These are phyloP conservation scores for Carex kokanica DNA, from an alignment of 176 grass and related monocot genomes.

Conservation along the genomic window DNA sequence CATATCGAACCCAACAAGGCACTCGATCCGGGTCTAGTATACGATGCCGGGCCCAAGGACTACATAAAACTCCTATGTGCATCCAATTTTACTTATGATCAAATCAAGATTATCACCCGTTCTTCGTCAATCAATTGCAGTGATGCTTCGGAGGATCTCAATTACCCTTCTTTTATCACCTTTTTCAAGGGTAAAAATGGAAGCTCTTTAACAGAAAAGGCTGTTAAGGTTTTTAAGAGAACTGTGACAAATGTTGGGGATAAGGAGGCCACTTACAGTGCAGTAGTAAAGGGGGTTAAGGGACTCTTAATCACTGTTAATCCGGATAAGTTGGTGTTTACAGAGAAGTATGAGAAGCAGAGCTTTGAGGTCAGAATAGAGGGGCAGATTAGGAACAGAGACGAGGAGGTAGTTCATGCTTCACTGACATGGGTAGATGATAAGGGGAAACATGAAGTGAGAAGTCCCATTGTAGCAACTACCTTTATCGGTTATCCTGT, in stretches of 20 bases:
- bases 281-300: conserved; percentile 34
- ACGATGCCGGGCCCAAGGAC: conserved; percentile 47
- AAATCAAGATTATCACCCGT: conserved; percentile 54
- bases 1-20: conserved; percentile 63
- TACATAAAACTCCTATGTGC: conserved; percentile 61
- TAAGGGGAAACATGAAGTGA: conserved; percentile 59
- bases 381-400: conserved; percentile 36
- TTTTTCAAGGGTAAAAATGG: conserved; percentile 31
- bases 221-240: conserved; percentile 41
- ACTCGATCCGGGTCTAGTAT: conserved; percentile 67
- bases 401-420: conserved; percentile 41
- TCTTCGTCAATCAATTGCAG: conserved; percentile 35
- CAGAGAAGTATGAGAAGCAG: conserved; percentile 51
- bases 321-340: conserved; percentile 33
- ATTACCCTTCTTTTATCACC: conserved; percentile 79
- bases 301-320: conserved; percentile 43
- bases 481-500: conserved; percentile 21
- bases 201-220: background rate
- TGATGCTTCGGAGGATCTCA: conserved; percentile 57
- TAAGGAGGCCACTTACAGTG: conserved; percentile 46
- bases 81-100: conserved; percentile 53
- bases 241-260: conserved; percentile 55
- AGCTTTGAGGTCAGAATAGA: conserved; percentile 53
- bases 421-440: conserved; percentile 76
- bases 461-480: conserved; percentile 71